Evolutionary conservation across 805 yeast species (phyloP).

Genomic region (Priceomyces carsonii): DNA sequence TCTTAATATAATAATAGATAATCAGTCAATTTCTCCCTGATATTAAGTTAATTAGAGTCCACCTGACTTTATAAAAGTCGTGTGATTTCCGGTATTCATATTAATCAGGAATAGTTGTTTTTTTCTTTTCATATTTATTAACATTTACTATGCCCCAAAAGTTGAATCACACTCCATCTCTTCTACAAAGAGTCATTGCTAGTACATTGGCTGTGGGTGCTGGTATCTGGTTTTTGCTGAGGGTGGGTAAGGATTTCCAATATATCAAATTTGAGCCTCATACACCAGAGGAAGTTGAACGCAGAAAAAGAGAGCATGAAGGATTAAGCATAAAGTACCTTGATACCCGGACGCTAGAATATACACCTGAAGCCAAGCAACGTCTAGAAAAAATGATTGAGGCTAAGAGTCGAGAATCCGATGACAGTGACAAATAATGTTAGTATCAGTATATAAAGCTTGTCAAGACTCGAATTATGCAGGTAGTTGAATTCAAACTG

Average conservation of each 20-base stretch:
- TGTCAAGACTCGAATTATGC: no score
- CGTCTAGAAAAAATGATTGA: conserved; percentile 25
- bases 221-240: conserved; percentile 33
- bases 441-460: background rate
- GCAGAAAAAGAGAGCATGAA: conserved; percentile 32
- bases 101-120: no score
- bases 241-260: conserved; percentile 40
- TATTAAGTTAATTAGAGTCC: no score
- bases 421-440: conserved; percentile 1
- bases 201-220: conserved; percentile 35
- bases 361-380: conserved; percentile 44
- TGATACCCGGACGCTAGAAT: conserved; percentile 40
- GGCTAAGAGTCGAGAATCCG: conserved; percentile 13
- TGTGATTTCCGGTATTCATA: no score
- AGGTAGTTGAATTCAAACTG: no score
- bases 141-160: conserved; percentile 7
- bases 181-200: conserved; percentile 33
- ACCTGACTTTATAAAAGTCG: no score
- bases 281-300: conserved; percentile 38
- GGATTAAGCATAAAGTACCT: conserved; percentile 29
- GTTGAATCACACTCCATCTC: conserved; percentile 33
- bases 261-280: conserved; percentile 40
- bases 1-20: no score
- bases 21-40: no score
- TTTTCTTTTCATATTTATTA: background rate